Evolutionary conservation across 177 flowering plant genomes (phyloP).

Genomic region (Telopea speciosissima): DNA sequence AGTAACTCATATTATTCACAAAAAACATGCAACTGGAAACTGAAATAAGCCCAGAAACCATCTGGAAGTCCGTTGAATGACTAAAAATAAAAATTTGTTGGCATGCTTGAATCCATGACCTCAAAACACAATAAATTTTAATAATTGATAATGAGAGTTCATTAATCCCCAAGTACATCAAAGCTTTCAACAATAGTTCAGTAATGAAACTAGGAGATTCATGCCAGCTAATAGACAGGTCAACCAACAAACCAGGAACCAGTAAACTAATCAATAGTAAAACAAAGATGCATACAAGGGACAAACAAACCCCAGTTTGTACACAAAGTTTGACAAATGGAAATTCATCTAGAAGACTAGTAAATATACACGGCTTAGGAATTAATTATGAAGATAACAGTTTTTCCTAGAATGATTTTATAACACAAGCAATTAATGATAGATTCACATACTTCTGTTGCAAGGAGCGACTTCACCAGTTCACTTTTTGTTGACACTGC

Average conservation of each 20-base stretch:
- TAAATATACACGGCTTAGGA: background rate
- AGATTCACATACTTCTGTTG: constrained; percentile 63
- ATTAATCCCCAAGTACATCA: background rate
- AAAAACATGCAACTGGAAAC: background rate
- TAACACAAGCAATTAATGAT: background rate
- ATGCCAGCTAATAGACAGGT: background rate
- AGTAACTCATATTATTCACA: background rate
- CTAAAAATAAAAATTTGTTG: no score
- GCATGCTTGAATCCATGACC: no score
- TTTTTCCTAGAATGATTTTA: background rate
- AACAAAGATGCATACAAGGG: background rate
- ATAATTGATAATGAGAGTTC: no score
- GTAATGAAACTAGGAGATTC: background rate
- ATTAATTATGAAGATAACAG: background rate
- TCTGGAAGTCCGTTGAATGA: background rate
- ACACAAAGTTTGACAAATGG: background rate
- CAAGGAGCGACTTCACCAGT: constrained; percentile 80
- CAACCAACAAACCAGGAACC: background rate
- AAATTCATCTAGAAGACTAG: background rate
- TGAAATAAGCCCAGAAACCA: background rate
- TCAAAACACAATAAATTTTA: no score
- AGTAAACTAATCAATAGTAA: background rate
- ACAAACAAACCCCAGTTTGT: background rate
- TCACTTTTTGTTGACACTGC: constrained; percentile 82
- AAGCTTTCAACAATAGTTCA: background rate